Percentiles rank a stretch among this genome's conserved stretches.
Evolutionary conservation across 768 basidiomycete genomes (phyloP).

Genomic region (Pisolithus albus): DNA sequence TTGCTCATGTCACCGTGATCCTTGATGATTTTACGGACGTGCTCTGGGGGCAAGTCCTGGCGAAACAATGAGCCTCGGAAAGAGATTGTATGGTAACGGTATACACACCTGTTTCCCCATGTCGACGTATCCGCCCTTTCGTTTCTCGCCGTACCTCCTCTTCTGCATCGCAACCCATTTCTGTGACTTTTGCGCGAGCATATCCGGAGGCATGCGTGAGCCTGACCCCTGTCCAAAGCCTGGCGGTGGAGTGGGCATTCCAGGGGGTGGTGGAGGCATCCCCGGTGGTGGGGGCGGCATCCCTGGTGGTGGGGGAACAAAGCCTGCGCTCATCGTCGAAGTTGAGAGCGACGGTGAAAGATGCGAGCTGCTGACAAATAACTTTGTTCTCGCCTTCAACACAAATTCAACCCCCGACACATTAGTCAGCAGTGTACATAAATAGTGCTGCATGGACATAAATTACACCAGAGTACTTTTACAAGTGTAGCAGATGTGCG

Average conservation of each 20-base stretch:
- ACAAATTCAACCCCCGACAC: slow-evolving; percentile 19
- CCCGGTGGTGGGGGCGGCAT: slow-evolving; percentile 33
- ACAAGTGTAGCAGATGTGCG: neutral
- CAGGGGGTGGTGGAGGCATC: slow-evolving; percentile 33
- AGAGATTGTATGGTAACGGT: neutral
- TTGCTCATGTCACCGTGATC: slow-evolving; percentile 99
- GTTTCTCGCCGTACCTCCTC: slow-evolving; percentile 87
- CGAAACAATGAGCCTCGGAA: neutral
- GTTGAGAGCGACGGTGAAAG: slow-evolving; percentile 24
- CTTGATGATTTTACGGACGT: slow-evolving; percentile 98
- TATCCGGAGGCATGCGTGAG: slow-evolving; percentile 51
- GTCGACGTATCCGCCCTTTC: slow-evolving; percentile 83
- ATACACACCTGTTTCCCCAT: slow-evolving; percentile 82
- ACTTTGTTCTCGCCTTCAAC: slow-evolving; percentile 2
- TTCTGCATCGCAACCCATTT: slow-evolving; percentile 96
- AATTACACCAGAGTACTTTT: neutral
- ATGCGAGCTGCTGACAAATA: slow-evolving; percentile 15
- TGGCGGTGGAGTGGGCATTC: slow-evolving; percentile 32
- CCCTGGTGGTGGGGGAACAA: slow-evolving; percentile 35
- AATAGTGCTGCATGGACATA: neutral
- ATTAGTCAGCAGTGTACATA: neutral
- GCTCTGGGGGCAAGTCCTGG: slow-evolving; percentile 93
- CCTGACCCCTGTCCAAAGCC: slow-evolving; percentile 27
- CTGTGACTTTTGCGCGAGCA: slow-evolving; percentile 85
- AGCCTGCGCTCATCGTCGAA: slow-evolving; percentile 23